Evolutionary conservation across 805 yeast species (phyloP).

Genomic region (Nakazawaea molendinolei): DNA sequence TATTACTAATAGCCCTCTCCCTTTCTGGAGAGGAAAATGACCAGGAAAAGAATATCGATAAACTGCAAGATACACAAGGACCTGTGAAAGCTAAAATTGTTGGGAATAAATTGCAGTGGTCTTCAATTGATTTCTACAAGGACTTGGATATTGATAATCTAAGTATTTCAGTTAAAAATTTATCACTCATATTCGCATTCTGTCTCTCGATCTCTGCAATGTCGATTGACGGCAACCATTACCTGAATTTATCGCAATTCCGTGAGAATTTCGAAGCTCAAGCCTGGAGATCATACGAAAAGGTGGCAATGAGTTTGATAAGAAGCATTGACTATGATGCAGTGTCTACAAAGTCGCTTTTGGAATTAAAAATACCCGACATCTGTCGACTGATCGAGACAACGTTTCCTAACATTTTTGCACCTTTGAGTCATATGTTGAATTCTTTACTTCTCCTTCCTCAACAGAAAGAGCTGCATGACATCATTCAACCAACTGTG

Average conservation of each 20-base stretch:
- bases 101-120: constrained; percentile 22
- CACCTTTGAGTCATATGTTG: constrained; percentile 37
- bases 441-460: constrained; percentile 32
- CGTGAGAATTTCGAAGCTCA: constrained; percentile 17
- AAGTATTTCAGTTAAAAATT: constrained; percentile 30
- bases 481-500: background rate
- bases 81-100: constrained; percentile 18
- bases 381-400: constrained; percentile 8
- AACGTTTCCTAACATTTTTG: constrained; percentile 36
- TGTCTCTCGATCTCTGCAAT: constrained; percentile 37
- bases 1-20: constrained; percentile 43
- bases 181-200: constrained; percentile 42
- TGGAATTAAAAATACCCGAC: constrained; percentile 1
- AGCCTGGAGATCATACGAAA: constrained; percentile 37
- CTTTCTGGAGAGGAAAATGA: constrained; percentile 12
- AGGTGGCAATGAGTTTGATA: constrained; percentile 37
- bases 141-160: constrained; percentile 30
- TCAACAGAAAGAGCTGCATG: constrained; percentile 5
- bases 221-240: constrained; percentile 14
- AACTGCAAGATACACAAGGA: no score
- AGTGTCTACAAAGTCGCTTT: constrained; percentile 17
- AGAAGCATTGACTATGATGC: constrained; percentile 41
- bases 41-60: constrained; percentile 5
- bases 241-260: constrained; percentile 16
- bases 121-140: constrained; percentile 33